These are phyloP conservation scores for Neofusicoccum parvum DNA, from an alignment of 2,329 filamentous ascomycete genomes.

Conservation along the genomic window DNA sequence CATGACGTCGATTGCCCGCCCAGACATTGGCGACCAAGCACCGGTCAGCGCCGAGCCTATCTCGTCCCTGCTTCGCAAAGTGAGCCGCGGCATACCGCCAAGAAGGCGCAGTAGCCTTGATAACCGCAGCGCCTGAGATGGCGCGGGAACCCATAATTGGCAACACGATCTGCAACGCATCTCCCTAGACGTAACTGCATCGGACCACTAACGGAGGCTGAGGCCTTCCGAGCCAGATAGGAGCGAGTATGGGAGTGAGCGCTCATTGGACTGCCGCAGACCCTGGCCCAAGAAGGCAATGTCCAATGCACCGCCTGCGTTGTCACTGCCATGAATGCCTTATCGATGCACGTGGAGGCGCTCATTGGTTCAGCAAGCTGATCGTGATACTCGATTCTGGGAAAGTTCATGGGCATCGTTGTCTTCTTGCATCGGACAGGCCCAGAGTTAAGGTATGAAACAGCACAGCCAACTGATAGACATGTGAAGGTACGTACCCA, in stretches of 20 bases:
- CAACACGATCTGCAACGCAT: background rate
- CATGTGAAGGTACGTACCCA: background rate
- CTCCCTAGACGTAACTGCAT: background rate
- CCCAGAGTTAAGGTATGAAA: background rate
- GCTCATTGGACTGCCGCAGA: background rate
- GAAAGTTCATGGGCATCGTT: background rate
- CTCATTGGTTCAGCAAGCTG: background rate
- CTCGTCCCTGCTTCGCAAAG: background rate
- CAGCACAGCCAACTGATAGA: background rate
- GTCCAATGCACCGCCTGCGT: background rate
- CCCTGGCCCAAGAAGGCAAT: background rate
- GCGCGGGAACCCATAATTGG: background rate
- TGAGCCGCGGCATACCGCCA: background rate
- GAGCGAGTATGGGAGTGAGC: too few species aligned
- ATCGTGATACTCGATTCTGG: background rate
- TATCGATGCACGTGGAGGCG: background rate
- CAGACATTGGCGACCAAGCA: background rate
- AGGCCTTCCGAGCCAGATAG: background rate
- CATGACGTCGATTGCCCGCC: background rate
- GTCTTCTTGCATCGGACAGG: background rate
- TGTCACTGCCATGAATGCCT: background rate
- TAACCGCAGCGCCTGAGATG: background rate
- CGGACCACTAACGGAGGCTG: background rate
- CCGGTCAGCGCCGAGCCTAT: background rate
- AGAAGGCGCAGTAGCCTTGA: background rate